phyloP scores from a whole-genome alignment of 2,329 filamentous ascomycete species.

The Pestalotiopsis sp. region DNA sequence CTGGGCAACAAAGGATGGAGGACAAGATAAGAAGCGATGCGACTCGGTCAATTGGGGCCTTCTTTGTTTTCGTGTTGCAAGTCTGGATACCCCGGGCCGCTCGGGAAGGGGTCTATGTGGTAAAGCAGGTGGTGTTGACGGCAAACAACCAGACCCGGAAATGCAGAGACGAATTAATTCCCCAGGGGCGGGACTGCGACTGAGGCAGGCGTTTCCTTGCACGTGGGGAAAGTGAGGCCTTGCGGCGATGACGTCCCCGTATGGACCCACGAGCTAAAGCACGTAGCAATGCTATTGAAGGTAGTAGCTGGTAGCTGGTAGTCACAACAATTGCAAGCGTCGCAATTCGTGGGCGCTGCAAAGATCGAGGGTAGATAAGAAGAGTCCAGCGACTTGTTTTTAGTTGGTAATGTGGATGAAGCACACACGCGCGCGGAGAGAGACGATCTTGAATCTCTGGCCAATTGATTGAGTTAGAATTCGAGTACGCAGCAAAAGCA shows the following conservation, averaged over 20 bases:
- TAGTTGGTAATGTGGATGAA: not conserved
- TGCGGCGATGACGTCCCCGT: conserved; percentile 4
- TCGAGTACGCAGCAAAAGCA: not conserved
- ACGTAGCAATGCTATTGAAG: not conserved
- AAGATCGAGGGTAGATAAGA: not conserved
- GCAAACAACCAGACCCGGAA: not conserved
- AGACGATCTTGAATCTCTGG: not conserved
- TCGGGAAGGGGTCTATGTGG: not conserved
- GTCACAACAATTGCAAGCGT: not conserved
- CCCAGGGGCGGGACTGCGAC: not conserved
- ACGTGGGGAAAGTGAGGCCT: conserved; percentile 9
- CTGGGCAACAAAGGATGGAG: too few species aligned
- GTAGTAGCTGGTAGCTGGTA: not conserved
- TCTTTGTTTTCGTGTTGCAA: not conserved
- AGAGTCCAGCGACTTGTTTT: not conserved
- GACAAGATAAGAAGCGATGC: not conserved
- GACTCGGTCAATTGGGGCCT: not conserved
- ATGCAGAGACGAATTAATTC: not conserved
- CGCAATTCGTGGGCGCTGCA: not conserved
- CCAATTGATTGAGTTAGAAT: not conserved
- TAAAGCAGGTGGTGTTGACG: not conserved
- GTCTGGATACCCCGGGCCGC: not conserved
- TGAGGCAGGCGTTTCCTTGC: conserved; percentile 2
- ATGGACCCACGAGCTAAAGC: conserved; percentile 1
- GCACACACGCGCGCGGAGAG: not conserved